Base-by-base conservation (phyloP, 1,284 basidiomycete species). In the Ustilago curta region DNA sequence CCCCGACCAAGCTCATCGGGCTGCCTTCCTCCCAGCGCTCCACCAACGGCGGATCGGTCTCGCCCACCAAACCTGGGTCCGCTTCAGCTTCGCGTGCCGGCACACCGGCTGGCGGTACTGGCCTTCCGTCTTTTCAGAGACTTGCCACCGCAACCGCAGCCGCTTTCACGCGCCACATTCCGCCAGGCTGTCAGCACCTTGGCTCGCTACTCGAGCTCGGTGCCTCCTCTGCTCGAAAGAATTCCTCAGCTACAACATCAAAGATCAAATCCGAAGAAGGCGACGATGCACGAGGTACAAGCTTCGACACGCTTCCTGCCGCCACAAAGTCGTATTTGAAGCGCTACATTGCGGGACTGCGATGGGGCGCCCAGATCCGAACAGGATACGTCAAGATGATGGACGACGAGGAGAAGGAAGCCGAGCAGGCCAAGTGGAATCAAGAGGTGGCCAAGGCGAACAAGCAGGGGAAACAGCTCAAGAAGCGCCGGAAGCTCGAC, bases 281-380 rank as follows among this genome's bases (percentile, higher is more conserved):
- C 21, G 59, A 70, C 18, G 63, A 67, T 4, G 35, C 54, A 12
- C 29, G 47, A 27, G 18, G 37, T 12, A 53, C 45, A 31, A 72
- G 65, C 50, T 57, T 54, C 59, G 74, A 42, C 39, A 35, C 61
- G n/a, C 68, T 70, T 19, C 51, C 68, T 1, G 47, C 62, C 1
- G 23, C 32, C 16, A 60, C 68, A 0, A 31, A 31, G 8, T 58
- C 60, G 18, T 69, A 74, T 35, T 42, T 83, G 14, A 52, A 71
- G 51, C 66, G 78, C 23, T 83, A 82, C 63, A 63, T 70, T 4
- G 67, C 79, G 0, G 82, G 77, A 8, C 39, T 83, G 12, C 70
- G 80, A 19, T 83, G 75, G 72, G 82, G 80, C 8, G 62, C 58
- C 4, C 69, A 67, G 39, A 74, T 82, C 37, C 66, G 70, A n/a